Base-by-base conservation (phyloP, 176 grass and related monocot species). In the Oryza rufipogon region DNA sequence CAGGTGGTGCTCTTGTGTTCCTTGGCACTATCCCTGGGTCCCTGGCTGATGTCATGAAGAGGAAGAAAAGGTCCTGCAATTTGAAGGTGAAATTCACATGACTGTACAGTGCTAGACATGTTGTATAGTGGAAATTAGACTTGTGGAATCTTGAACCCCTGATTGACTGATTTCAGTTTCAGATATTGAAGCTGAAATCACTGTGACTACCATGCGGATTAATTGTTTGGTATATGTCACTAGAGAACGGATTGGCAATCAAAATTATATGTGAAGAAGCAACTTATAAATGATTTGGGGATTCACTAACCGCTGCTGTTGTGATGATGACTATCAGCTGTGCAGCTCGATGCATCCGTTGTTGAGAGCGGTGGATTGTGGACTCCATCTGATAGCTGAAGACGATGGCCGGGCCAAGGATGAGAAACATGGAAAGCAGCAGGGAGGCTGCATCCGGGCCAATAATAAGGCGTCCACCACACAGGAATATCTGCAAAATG, bases 21-120 rank as follows among this genome's bases (percentile, higher is more conserved):
- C 92, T 87, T 16, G 87, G 89, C 42, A 83, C 89, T 63, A 92
- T 94, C 26, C 92, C 92, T 5, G 92, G 92, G 28, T 94, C 89
- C 38, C 85, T 82, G 15, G 74, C 51, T 0, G 92, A 88, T 73
- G 92, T 92, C 79, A 80, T 87, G 41, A 80, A 86, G 17, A 92
- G 81, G 85, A 92, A 87, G 65, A 86, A 26, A 56, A 94, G 45
- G 64, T 92, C 90, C 90, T 94, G 85, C 74, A 33, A 33, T 28
- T 77, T 82, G 20, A 33, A 42, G 41, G 51, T 4, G 20, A 48
- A 73, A 32, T 14, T 12, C 7, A 11, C 41, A 45, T n/a, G 6
- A 7, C 25, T 47, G 1, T 64, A 44, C 16, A 48, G 10, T 56
- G 48, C 46, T 14, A 15, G 9, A 19, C 38, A 20, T 70, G 47